These are phyloP conservation scores for Stygiomarasmius scandens DNA, from an alignment of 1,284 basidiomycete species.

Conservation along the genomic window DNA sequence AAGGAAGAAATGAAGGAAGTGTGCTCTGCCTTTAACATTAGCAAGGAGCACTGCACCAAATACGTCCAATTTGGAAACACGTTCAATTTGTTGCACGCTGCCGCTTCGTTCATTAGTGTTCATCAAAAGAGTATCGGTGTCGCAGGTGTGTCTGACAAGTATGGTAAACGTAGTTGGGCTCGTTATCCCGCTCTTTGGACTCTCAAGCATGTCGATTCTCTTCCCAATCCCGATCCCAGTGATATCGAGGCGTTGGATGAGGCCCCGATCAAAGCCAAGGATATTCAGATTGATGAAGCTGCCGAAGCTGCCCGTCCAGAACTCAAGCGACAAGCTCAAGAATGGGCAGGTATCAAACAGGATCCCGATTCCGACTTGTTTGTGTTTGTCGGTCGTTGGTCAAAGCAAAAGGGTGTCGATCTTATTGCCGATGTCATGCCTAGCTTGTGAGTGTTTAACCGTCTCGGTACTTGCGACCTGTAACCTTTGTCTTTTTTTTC, in stretches of 20 bases:
- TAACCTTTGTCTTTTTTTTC: slow-evolving; percentile 18
- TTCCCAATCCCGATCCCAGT: slow-evolving; percentile 91
- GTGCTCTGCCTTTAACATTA: slow-evolving; percentile 94
- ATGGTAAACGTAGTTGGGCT: slow-evolving; percentile 94
- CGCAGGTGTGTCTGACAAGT: slow-evolving; percentile 94
- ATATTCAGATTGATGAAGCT: slow-evolving; percentile 77
- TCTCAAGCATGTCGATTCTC: slow-evolving; percentile 89
- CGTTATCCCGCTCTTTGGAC: slow-evolving; percentile 95
- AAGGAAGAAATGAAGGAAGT: slow-evolving; percentile 98
- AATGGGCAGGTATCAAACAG: slow-evolving; percentile 91
- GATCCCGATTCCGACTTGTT: slow-evolving; percentile 88
- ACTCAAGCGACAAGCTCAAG: slow-evolving; percentile 87
- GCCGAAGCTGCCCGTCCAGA: slow-evolving; percentile 89
- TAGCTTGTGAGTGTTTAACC: slow-evolving; percentile 60
- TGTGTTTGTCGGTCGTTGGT: slow-evolving; percentile 96
- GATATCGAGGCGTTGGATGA: slow-evolving; percentile 92
- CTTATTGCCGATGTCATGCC: slow-evolving; percentile 94
- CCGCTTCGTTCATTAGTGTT: slow-evolving; percentile 86
- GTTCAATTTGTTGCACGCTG: slow-evolving; percentile 91
- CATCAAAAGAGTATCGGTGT: slow-evolving; percentile 93
- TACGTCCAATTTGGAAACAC: slow-evolving; percentile 97
- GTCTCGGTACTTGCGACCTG: too few species aligned
- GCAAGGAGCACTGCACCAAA: slow-evolving; percentile 92
- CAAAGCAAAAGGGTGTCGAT: slow-evolving; percentile 95
- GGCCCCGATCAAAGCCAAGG: slow-evolving; percentile 68